Evolutionary conservation across 2,329 filamentous ascomycete species (phyloP).

Genomic region (Dactylellina drechsleri): DNA sequence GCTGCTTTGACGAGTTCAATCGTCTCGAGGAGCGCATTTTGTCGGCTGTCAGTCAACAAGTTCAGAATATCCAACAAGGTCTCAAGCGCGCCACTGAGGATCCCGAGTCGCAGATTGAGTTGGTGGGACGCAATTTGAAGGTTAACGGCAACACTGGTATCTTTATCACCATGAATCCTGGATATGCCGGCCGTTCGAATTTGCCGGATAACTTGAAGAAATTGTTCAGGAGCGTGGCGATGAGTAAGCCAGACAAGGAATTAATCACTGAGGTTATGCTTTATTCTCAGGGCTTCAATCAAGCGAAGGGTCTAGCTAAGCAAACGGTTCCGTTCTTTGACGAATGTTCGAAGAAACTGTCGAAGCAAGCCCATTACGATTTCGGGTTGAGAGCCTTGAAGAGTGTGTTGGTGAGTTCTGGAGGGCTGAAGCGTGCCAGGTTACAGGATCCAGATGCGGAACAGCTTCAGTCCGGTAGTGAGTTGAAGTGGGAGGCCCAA

Average conservation of each 20-base stretch:
- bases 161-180: constrained; percentile 99
- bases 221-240: constrained; percentile 97
- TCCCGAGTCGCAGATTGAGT: constrained; percentile 86
- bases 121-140: constrained; percentile 87
- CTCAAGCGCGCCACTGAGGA: constrained; percentile 85
- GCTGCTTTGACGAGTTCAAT: constrained; percentile 99
- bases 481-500: constrained; percentile 75
- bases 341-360: constrained; percentile 79
- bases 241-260: constrained; percentile 99
- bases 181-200: constrained; percentile 97
- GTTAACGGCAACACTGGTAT: constrained; percentile 96
- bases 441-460: constrained; percentile 56
- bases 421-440: constrained; percentile 84
- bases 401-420: constrained; percentile 97
- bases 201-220: constrained; percentile 99
- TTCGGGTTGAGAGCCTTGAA: constrained; percentile 97
- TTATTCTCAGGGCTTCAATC: constrained; percentile 98
- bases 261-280: constrained; percentile 99
- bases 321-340: constrained; percentile 99
- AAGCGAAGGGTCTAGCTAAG: constrained; percentile 91
- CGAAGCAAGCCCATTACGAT: constrained; percentile 98
- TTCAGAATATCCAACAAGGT: constrained; percentile 98
- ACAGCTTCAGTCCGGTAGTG: constrained; percentile 28
- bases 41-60: constrained; percentile 97
- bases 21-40: constrained; percentile 96